phyloP scores from a whole-genome alignment of 371 early-diverging fungal genomes.

The Parasitella parasitica region DNA sequence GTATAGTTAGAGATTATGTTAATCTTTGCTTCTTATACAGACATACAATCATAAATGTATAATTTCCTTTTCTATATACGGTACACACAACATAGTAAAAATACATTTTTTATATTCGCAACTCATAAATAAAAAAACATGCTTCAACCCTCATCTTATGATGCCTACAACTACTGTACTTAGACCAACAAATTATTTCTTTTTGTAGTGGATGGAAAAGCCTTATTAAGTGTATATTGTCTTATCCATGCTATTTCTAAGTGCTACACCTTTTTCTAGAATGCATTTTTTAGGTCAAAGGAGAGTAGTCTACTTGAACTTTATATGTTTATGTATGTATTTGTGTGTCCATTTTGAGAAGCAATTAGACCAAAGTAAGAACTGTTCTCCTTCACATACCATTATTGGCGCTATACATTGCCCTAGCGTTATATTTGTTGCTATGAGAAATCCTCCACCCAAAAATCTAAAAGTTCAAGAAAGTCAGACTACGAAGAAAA shows the following conservation, averaged over 20 bases:
- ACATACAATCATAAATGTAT: not conserved
- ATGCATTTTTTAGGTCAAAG: slow-evolving; percentile 12
- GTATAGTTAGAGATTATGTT: slow-evolving; percentile 11
- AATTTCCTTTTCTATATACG: not conserved
- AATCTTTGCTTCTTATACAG: not conserved
- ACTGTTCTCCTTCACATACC: slow-evolving; percentile 1
- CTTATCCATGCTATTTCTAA: slow-evolving; percentile 10
- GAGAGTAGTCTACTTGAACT: not conserved
- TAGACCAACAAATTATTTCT: slow-evolving; percentile 15
- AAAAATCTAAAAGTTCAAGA: not conserved
- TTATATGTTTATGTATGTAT: slow-evolving; percentile 7
- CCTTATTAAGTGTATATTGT: slow-evolving; percentile 9
- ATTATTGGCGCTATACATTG: slow-evolving; percentile 14
- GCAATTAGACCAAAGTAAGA: not conserved
- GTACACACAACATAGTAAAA: slow-evolving; percentile 11
- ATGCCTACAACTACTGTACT: slow-evolving; percentile 13
- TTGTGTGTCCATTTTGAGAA: not conserved
- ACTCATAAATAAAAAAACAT: slow-evolving; percentile 7
- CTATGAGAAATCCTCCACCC: slow-evolving; percentile 13
- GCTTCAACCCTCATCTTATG: slow-evolving; percentile 11
- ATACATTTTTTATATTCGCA: slow-evolving; percentile 10
- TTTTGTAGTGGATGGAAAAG: slow-evolving; percentile 10
- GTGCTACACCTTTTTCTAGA: slow-evolving; percentile 15
- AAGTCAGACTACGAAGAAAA: not conserved
- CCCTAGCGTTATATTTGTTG: slow-evolving; percentile 10